Evolutionary conservation across 441 rosid genomes (phyloP), one percentile per base, ranked within the genome.

Genomic region (Iberis amara): DNA sequence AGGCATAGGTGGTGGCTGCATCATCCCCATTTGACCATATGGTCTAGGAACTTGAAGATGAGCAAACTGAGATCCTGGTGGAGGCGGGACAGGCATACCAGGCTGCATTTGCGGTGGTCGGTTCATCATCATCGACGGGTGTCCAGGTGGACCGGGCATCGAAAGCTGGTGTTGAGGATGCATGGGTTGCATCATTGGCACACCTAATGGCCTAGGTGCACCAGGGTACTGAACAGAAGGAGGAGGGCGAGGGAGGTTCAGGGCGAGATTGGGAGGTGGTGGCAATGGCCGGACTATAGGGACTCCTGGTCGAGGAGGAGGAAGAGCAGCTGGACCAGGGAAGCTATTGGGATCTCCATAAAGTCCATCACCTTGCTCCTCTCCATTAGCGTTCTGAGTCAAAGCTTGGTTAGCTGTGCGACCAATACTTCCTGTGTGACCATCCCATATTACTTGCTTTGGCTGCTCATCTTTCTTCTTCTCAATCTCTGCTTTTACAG

Each of bases 381-480:
- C 98, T 51, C 77, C 86, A 64, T 62, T 76, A 11, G 74, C 66
- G 64, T 69, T 86, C 58, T 89, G 98, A 57, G 94, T 72, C 83
- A 89, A 68, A 21, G 96, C 98, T 61, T 89, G 97, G 59, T 84
- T 92, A 35, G 98, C 97, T n/a, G 96, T 92, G 28, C 94, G 89
- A 47, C 98, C 98, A 32, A 92, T 92, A 72, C 98, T 92, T 69
- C 90, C 96, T 3, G 89, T 78, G 67, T 92, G 97, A 66, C 98
- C 98, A 78, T 92, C 96, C 98, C 98, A 92, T 70, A 88, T 88
- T 8, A 92, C 89, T 74, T 92, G 98, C 73, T 81, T 88, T 9
- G 98, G 96, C 59, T 91, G 98, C 63, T 92, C 98, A 61, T 91
- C 96, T 66, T 90, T 90, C 81, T 77, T 79, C 82, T 92, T 92